Percentiles rank a stretch among this genome's conserved stretches.
phyloP scores from a whole-genome alignment of 805 yeast species.

The Metschnikowia amazonensis region DNA sequence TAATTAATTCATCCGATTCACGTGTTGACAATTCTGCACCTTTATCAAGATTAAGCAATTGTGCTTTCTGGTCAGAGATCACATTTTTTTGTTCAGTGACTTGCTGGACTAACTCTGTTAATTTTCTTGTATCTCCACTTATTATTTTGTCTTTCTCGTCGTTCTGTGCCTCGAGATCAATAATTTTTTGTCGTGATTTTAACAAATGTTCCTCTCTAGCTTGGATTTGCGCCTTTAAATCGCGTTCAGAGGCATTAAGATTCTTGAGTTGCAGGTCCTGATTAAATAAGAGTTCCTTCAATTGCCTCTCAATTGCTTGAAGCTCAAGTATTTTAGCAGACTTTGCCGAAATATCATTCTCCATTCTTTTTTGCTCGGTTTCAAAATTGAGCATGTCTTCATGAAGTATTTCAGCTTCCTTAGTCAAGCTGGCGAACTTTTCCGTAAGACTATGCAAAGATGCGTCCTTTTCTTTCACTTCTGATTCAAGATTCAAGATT shows the following conservation, averaged over 20 bases:
- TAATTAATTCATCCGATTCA: conserved; percentile 18
- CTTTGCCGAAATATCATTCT: conserved; percentile 8
- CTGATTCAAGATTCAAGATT: conserved; percentile 12
- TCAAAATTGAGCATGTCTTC: conserved; percentile 18
- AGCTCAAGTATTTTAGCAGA: conserved; percentile 1
- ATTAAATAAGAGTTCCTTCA: conserved; percentile 5
- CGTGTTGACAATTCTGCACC: conserved; percentile 5
- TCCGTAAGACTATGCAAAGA: conserved; percentile 20
- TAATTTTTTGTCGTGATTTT: conserved; percentile 18
- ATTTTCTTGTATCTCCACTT: conserved; percentile 27
- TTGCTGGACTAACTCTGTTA: conserved; percentile 28
- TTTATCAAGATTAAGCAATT: neutral
- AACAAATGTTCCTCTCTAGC: conserved; percentile 7
- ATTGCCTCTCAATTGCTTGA: conserved; percentile 8
- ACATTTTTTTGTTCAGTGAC: conserved; percentile 19
- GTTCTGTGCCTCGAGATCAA: conserved; percentile 29
- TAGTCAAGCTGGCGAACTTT: conserved; percentile 13
- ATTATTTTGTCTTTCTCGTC: conserved; percentile 30
- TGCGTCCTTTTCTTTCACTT: conserved; percentile 20
- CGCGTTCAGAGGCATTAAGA: neutral
- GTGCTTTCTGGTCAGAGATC: conserved; percentile 9
- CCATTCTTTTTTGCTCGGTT: conserved; percentile 13
- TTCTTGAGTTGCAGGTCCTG: neutral
- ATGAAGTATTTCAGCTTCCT: conserved; percentile 16
- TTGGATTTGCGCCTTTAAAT: conserved; percentile 6